Base-by-base conservation (phyloP, 768 basidiomycete species). In the Xerocomellus intermedius region DNA sequence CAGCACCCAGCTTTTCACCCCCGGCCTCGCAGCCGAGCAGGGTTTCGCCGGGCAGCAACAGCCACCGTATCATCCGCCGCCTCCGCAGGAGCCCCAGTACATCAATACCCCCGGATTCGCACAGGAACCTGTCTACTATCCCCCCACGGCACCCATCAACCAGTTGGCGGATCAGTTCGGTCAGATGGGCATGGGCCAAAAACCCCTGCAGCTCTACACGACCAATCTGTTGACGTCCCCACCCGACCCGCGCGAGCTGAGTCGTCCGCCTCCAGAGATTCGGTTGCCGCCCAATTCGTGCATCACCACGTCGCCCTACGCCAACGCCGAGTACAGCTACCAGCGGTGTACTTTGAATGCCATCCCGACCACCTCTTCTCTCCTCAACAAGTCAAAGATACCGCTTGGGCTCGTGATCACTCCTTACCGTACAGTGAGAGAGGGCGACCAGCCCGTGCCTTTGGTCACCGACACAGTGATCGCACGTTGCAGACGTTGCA, bases 381-480 rank as follows among this genome's bases (percentile, higher is more conserved):
- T 98, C 4, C 76, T 97, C 54, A 83, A 77, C 74, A 98, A 98
- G 77, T 83, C 88, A 16, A 96, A 96, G 73, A 76, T 98, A 47
- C 96, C 96, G 9, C 79, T 98, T 45, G 92, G 87, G 2, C 80
- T 98, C 54, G 79, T 98, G 56, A 79, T 97, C 60, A 93, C 94
- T 0, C 96, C 96, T 0, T 94, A 96, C 71, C 86, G 95, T 33
- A 86, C 89, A 0, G 69, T 94, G 55, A 86, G 91, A 62, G 87
- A 84, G 66, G 94, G 88, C 42, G 88, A 94, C 54, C 84, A 86
- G 39, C 80, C 83, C 1, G 91, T 98, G 21, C 92, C 94, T n/a
- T 79, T 98, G 38, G 84, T 98, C 9, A 84, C 89, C 0, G 96
- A 98, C 68, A 93, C 91, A 0, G 89, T 98, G 42, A 98, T 98